Base-by-base conservation (phyloP, 2,329 filamentous ascomycete genomes). In the Fusarium agapanthi region DNA sequence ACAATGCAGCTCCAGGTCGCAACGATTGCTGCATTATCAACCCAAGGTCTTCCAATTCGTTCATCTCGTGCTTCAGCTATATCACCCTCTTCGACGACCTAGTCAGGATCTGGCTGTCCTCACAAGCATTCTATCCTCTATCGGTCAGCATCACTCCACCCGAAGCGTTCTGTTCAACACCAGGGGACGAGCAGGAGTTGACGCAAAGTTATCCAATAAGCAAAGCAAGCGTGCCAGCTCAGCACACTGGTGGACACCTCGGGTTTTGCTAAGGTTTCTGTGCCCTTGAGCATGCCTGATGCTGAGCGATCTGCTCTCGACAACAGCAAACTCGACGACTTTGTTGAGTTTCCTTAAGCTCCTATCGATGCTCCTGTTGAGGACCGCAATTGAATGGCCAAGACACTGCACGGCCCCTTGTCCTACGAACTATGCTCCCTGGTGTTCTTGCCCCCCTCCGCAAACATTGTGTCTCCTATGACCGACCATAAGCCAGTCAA, bases 191-290 rank as follows among this genome's bases (percentile, higher is more conserved):
- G 37, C 20, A 14, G 20, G 37, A 38, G 37, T 38, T 32, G 13
- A 32, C 13, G 32, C 20, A 38, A 0, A 20, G 2, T 22, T 22
- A 3, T 13, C 12, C 7, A 22, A 14, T 8, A 22, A 38, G 20
- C 1, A 22, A 38, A 6, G 12, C 3, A 38, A 38, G 32, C 6
- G 4, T 22, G 20, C 37, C 1, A 38, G 37, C 20, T 38, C 0
- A 38, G 0, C 1, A 38, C 7, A 38, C 4, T 38, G 1, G 20
- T 22, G 0, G 1, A 9, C 7, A 22, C 20, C 20, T 9, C 7
- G 4, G 1, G 1, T 1, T 13, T 38, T 38, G 12, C 37, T 3
- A 38, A 3, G 37, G 20, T 22, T 22, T 1, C 20, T 8, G 20
- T 9, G 22, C 8, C 12, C 12, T 14, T 0, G 1, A 2, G 14